Evolutionary conservation across 148 eudicot genomes (phyloP).

Genomic region (Chenopodium berlandieri): DNA sequence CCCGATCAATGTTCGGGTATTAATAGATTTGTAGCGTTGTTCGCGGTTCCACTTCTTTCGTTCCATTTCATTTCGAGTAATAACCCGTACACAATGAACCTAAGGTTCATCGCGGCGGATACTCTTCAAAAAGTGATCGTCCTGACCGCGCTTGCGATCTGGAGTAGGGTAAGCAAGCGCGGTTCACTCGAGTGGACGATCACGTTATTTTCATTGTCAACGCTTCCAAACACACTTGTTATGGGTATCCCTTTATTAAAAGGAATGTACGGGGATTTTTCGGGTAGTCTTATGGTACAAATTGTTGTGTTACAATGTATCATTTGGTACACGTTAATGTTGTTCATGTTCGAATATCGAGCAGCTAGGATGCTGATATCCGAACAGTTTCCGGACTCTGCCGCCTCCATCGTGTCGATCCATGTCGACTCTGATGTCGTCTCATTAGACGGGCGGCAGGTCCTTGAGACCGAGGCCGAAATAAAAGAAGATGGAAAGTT

Average conservation of each 20-base stretch:
- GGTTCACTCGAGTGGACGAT: constrained; percentile 87
- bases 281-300: constrained; percentile 88
- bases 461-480: constrained; percentile 74
- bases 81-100: constrained; percentile 79
- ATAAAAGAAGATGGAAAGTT: constrained; percentile 78
- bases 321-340: constrained; percentile 92
- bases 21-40: constrained; percentile 80
- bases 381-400: constrained; percentile 90
- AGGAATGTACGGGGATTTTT: constrained; percentile 89
- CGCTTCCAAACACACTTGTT: constrained; percentile 90
- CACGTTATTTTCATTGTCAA: constrained; percentile 75
- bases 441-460: constrained; percentile 71
- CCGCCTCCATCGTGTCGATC: constrained; percentile 79
- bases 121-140: constrained; percentile 77
- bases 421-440: constrained; percentile 86
- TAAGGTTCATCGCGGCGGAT: constrained; percentile 80
- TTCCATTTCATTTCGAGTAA: constrained; percentile 86
- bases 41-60: constrained; percentile 85
- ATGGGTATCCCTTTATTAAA: constrained; percentile 94
- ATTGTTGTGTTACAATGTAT: constrained; percentile 89
- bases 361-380: constrained; percentile 76
- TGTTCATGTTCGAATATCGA: constrained; percentile 86
- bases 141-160: constrained; percentile 41
- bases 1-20: constrained; percentile 96
- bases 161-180: constrained; percentile 53